Conservation (phyloP, 768 basidiomycete species). For the Asterophora lycoperdoides region DNA sequence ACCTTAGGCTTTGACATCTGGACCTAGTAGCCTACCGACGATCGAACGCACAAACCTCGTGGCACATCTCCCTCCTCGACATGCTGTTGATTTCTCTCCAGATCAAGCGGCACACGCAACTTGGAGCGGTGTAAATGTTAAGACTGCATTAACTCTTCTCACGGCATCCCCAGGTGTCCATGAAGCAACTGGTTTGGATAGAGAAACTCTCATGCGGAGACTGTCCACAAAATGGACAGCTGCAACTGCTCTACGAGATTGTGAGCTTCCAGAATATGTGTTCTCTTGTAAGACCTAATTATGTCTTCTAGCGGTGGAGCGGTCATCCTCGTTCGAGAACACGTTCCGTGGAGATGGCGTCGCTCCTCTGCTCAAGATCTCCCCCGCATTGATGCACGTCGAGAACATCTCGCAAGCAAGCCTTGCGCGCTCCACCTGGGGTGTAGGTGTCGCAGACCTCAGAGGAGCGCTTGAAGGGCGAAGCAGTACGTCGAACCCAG, state of each 20-base stretch:
- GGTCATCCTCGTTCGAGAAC: conserved; percentile 46
- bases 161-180: conserved; percentile 51
- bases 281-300: conserved; percentile 2
- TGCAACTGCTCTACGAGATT: conserved; percentile 67
- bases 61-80: conserved; percentile 40
- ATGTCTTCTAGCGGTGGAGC: conserved; percentile 47
- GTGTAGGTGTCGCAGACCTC: conserved; percentile 84
- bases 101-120: conserved; percentile 19
- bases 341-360: conserved; percentile 61
- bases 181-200: conserved; percentile 61
- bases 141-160: conserved; percentile 54
- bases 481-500: conserved; percentile 76
- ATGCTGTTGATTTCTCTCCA: conserved; percentile 39
- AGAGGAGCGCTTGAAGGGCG: conserved; percentile 87
- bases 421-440: conserved; percentile 69
- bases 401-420: conserved; percentile 89
- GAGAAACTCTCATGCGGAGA: conserved; percentile 47
- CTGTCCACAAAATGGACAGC: conserved; percentile 67
- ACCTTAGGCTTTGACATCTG: conserved; percentile 42
- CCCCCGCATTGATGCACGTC: conserved; percentile 85
- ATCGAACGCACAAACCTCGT: conserved; percentile 32
- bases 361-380: conserved; percentile 73
- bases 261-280: conserved; percentile 40
- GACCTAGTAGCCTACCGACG: conserved; percentile 33
- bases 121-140: conserved; percentile 46